Conservation (phyloP, 257 asterid genomes). For the Leptodermis oblonga region DNA sequence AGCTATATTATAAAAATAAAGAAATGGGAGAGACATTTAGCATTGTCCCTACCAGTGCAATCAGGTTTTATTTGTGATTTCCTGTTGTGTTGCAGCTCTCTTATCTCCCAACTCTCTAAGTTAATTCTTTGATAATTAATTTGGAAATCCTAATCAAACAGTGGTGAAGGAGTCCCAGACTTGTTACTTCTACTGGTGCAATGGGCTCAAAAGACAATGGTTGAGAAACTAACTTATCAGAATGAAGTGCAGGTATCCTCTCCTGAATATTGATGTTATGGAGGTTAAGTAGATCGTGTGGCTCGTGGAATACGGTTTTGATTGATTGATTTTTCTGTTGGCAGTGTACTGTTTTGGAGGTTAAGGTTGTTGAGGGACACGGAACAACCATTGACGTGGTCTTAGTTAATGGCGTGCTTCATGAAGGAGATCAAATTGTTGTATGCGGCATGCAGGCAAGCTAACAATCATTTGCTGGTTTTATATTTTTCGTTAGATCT, state of each 20-base stretch:
- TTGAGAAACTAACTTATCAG: constrained; percentile 74
- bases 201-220: constrained; percentile 90
- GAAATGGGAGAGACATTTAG: constrained; percentile 81
- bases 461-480: constrained; percentile 11
- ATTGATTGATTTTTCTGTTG: constrained; percentile 15
- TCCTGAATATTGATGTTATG: constrained; percentile 4
- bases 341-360: constrained; percentile 99
- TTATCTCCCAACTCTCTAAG: not conserved
- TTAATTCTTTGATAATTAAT: not conserved
- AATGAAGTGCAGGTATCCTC: constrained; percentile 73
- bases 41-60: constrained; percentile 96
- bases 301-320: constrained; percentile 16
- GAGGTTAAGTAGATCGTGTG: constrained; percentile 6
- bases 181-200: constrained; percentile 69
- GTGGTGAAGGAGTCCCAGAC: constrained; percentile 98
- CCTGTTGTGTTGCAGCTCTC: constrained; percentile 14
- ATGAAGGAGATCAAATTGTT: constrained; percentile 94
- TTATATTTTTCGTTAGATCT: constrained; percentile 21
- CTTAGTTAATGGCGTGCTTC: constrained; percentile 94
- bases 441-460: constrained; percentile 94
- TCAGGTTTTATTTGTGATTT: constrained; percentile 49
- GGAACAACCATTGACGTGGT: constrained; percentile 97
- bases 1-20: constrained; percentile 83
- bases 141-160: constrained; percentile 23
- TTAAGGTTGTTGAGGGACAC: constrained; percentile 95